Percentiles rank a stretch among this genome's conserved stretches.
phyloP scores from a whole-genome alignment of 2,329 filamentous ascomycete genomes.

The Alternaria viburni region DNA sequence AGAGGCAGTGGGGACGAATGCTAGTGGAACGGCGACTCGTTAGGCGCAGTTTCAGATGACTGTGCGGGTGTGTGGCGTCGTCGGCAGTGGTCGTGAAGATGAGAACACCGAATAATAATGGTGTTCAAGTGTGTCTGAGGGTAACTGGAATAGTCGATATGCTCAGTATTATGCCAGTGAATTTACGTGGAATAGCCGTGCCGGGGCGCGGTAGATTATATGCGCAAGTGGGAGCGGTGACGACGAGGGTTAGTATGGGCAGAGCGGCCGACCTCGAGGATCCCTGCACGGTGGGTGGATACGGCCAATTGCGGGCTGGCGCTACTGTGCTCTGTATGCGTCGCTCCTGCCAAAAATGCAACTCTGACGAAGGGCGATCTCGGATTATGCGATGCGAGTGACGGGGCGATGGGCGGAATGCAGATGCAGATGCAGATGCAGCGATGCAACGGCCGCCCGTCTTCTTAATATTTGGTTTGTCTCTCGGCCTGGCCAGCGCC shows the following conservation, averaged over 20 bases:
- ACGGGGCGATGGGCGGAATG: neutral
- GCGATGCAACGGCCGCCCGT: neutral
- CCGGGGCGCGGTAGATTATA: conserved; percentile 32
- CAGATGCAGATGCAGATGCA: neutral
- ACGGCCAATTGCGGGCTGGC: conserved; percentile 28
- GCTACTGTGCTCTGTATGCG: conserved; percentile 31
- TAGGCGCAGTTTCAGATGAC: conserved; percentile 13
- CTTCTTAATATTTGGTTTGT: neutral
- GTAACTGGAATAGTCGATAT: neutral
- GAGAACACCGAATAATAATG: neutral
- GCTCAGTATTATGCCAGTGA: neutral
- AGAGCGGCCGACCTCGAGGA: conserved; percentile 21
- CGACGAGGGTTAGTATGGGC: conserved; percentile 18
- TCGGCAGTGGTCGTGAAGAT: neutral
- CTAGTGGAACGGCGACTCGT: conserved; percentile 15
- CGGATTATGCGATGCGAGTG: conserved; percentile 2
- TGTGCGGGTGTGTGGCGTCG: conserved; percentile 8
- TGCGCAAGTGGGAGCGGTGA: conserved; percentile 33
- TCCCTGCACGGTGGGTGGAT: conserved; percentile 26
- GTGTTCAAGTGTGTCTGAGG: neutral
- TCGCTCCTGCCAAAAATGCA: conserved; percentile 30
- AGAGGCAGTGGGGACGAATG: conserved; percentile 2
- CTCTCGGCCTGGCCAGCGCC: neutral
- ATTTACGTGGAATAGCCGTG: conserved; percentile 4
- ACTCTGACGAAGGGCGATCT: conserved; percentile 31